Evolutionary conservation across 2,329 filamentous ascomycete genomes (phyloP).

Genomic region (Penicillium glabrum): DNA sequence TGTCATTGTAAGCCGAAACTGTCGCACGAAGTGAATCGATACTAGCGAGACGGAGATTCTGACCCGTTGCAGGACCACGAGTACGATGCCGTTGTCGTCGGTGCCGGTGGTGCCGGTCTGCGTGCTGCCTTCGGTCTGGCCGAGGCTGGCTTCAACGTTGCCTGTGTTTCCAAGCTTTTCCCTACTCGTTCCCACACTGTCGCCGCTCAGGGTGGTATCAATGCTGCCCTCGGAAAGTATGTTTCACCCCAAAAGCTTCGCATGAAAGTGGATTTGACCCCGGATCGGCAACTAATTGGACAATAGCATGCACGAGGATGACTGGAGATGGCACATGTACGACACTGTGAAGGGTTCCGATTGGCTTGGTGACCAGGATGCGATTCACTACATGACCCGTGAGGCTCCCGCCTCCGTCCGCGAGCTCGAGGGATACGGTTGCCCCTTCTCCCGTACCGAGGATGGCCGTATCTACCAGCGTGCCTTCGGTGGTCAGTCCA

Average conservation of each 20-base stretch:
- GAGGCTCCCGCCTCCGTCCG: constrained; percentile 89
- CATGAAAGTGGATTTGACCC: background rate
- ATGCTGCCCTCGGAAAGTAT: constrained; percentile 46
- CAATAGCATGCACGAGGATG: constrained; percentile 90
- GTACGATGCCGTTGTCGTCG: constrained; percentile 91
- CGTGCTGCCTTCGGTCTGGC: constrained; percentile 64
- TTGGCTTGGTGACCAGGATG: constrained; percentile 96
- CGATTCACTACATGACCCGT: constrained; percentile 97
- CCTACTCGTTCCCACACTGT: constrained; percentile 65
- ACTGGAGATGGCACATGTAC: constrained; percentile 99
- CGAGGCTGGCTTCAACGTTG: constrained; percentile 64
- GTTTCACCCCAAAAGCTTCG: constrained; percentile 15
- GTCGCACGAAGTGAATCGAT: background rate
- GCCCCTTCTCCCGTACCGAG: constrained; percentile 88
- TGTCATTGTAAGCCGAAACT: constrained; percentile 70
- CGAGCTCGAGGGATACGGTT: constrained; percentile 96
- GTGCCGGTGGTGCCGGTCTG: constrained; percentile 63
- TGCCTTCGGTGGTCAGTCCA: constrained; percentile 96
- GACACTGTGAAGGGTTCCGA: constrained; percentile 97
- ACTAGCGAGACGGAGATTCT: constrained; percentile 7
- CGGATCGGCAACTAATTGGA: constrained; percentile 19
- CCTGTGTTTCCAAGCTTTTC: constrained; percentile 65
- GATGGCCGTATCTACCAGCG: constrained; percentile 98
- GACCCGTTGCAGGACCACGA: constrained; percentile 73
- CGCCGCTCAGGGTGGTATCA: constrained; percentile 67